Conservation (phyloP, 1,284 basidiomycete genomes). For the Irpex sp. region DNA sequence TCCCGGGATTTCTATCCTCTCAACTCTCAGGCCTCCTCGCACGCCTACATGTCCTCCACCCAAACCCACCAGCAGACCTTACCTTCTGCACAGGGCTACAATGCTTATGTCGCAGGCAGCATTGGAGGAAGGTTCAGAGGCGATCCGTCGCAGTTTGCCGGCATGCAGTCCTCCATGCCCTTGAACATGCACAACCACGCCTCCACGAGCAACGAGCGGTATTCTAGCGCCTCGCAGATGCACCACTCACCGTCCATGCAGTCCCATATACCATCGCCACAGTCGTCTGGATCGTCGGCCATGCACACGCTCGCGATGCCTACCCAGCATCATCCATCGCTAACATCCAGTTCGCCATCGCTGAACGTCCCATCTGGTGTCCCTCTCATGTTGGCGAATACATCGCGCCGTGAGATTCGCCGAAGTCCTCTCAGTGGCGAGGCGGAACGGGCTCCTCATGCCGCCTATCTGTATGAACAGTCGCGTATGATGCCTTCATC, state of each 20-base stretch:
- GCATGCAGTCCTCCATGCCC: constrained; percentile 4
- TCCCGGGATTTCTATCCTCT: constrained; percentile 13
- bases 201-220: constrained; percentile 7
- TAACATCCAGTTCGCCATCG: constrained; percentile 4
- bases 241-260: constrained; percentile 6
- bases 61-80: constrained; percentile 2
- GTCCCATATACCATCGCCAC: not conserved
- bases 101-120: constrained; percentile 3
- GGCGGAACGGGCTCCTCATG: constrained; percentile 23
- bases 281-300: not conserved
- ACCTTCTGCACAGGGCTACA: constrained; percentile 5
- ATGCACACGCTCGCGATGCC: not conserved
- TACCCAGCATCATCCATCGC: not conserved
- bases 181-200: constrained; percentile 1
- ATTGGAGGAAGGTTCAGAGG: constrained; percentile 12
- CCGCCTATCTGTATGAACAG: constrained; percentile 23
- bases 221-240: constrained; percentile 1
- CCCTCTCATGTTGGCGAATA: constrained; percentile 10
- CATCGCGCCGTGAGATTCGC: constrained; percentile 19
- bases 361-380: constrained; percentile 6
- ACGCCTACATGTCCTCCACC: constrained; percentile 9
- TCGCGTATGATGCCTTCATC: constrained; percentile 20
- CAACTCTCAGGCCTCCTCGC: constrained; percentile 5
- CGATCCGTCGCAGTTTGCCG: constrained; percentile 2
- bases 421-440: constrained; percentile 19